These are phyloP conservation scores for Phialophora verrucosa DNA, from an alignment of 2,329 filamentous ascomycete species.

Conservation along the genomic window DNA sequence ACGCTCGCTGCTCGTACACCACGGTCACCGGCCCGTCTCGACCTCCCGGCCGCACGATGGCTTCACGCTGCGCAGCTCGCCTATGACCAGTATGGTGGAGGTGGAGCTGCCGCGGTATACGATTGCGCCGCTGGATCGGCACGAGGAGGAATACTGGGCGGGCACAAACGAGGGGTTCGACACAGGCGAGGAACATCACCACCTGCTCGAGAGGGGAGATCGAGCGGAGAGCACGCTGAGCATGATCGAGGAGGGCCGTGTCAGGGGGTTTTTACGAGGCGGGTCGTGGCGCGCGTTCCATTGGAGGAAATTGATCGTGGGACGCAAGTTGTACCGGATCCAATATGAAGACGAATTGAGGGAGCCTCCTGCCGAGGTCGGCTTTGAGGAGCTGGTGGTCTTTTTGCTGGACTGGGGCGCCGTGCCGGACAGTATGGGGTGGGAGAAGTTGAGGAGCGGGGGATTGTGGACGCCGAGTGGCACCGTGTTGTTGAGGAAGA, in stretches of 20 bases:
- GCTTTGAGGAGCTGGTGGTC: conserved; percentile 65
- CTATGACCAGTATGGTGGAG: conserved; percentile 70
- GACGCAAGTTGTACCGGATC: conserved; percentile 66
- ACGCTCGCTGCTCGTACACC: conserved; percentile 62
- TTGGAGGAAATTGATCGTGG: conserved; percentile 68
- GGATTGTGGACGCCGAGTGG: conserved; percentile 67
- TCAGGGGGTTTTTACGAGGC: conserved; percentile 61
- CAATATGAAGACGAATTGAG: conserved; percentile 62
- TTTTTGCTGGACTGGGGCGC: conserved; percentile 70
- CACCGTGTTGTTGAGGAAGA: conserved; percentile 61
- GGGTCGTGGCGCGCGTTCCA: conserved; percentile 70
- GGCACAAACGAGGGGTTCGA: conserved; percentile 46
- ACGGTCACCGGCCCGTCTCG: conserved; percentile 51
- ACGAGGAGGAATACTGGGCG: conserved; percentile 64
- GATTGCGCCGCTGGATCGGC: conserved; percentile 65
- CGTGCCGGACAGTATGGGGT: conserved; percentile 64
- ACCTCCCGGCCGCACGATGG: conserved; percentile 43
- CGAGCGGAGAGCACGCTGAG: conserved; percentile 34
- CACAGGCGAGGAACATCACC: conserved; percentile 42
- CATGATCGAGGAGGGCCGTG: conserved; percentile 36
- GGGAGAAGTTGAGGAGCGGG: conserved; percentile 62
- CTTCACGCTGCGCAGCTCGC: conserved; percentile 66
- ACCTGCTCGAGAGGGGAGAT: conserved; percentile 27
- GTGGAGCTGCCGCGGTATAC: conserved; percentile 69
- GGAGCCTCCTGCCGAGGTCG: conserved; percentile 56